Percentiles rank a stretch among this genome's conserved stretches.
Conservation (phyloP, 345 rosid species). For the Eucalyptus polybractea region DNA sequence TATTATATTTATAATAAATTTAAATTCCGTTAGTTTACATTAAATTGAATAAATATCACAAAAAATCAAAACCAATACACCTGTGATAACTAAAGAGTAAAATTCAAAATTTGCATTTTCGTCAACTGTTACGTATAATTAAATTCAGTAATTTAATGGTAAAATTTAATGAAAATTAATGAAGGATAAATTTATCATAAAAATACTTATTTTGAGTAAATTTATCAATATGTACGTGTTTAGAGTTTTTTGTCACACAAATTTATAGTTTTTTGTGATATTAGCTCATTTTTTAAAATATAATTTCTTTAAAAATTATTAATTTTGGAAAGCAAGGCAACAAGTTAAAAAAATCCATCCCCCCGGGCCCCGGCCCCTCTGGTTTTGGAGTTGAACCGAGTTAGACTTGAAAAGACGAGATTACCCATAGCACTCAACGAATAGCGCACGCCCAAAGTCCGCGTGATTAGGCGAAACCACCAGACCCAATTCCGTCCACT, state of each 20-base stretch:
- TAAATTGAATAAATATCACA: no score
- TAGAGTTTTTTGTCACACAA: no score
- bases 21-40: no score
- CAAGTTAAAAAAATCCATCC: neutral
- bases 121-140: no score
- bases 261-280: no score
- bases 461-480: neutral
- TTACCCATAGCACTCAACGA: neutral
- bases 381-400: neutral
- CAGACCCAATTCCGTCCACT: neutral
- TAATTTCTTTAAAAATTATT: neutral
- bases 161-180: rapidly evolving
- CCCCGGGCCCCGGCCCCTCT: neutral
- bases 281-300: neutral
- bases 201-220: no score
- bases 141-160: rapidly evolving
- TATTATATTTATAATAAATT: no score
- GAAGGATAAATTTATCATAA: rapidly evolving
- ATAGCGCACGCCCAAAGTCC: neutral
- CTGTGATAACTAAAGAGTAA: rapidly evolving
- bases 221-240: no score
- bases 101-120: rapidly evolving
- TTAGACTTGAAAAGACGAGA: neutral
- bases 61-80: rapidly evolving
- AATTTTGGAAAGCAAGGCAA: neutral